These are phyloP conservation scores for Globisporangium solare DNA, from an alignment of 352 stramenopile genomes.

Conservation along the genomic window DNA sequence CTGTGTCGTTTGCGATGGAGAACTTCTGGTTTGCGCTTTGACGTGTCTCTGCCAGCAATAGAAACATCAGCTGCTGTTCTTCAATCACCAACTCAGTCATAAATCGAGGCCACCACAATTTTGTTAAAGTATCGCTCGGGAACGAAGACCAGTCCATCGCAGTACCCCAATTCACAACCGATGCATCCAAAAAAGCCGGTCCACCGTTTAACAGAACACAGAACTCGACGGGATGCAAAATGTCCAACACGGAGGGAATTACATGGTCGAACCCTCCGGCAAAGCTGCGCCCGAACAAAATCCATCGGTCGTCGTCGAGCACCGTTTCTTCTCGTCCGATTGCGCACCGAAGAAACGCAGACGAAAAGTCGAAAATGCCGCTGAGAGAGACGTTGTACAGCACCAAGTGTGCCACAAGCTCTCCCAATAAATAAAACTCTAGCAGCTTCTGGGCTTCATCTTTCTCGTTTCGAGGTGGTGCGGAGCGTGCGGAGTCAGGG, in stretches of 20 bases:
- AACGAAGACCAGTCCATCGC: conserved; percentile 29
- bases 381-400: conserved; percentile 41
- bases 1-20: conserved; percentile 20
- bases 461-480: not conserved
- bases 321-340: conserved; percentile 11
- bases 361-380: conserved; percentile 51
- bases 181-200: conserved; percentile 23
- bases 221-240: conserved; percentile 49
- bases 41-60: conserved; percentile 51
- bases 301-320: conserved; percentile 1
- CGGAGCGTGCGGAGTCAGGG: not conserved
- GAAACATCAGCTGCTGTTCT: conserved; percentile 49
- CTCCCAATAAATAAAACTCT: conserved; percentile 54
- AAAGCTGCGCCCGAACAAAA: conserved; percentile 30
- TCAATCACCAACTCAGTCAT: conserved; percentile 51
- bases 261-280: conserved; percentile 51
- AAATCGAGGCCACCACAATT: conserved; percentile 39
- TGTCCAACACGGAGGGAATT: conserved; percentile 36
- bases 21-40: conserved; percentile 37
- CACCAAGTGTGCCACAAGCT: conserved; percentile 58
- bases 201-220: conserved; percentile 46
- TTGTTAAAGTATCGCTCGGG: conserved; percentile 1
- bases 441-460: conserved; percentile 22
- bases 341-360: conserved; percentile 41
- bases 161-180: conserved; percentile 36